Conservation (phyloP, 495 filamentous ascomycete species). For the Penicillium samsonianum region DNA sequence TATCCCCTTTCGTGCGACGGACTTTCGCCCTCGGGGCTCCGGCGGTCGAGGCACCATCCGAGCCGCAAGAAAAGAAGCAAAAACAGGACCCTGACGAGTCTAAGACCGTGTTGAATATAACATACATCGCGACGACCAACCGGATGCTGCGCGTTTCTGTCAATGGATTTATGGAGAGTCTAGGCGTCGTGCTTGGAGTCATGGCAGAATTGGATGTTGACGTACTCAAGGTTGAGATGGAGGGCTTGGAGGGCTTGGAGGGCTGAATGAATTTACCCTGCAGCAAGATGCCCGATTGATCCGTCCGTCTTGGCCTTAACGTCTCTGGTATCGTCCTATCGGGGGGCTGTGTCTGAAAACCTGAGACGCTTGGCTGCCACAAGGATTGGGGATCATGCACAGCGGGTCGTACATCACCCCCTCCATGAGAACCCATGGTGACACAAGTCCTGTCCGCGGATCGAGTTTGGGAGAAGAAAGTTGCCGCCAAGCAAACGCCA, state of each 20-base stretch:
- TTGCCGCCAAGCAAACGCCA: conserved; percentile 25
- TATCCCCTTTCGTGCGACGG: conserved; percentile 79
- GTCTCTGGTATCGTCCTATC: neutral
- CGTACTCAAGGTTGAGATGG: conserved; percentile 53
- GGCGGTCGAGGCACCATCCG: conserved; percentile 16
- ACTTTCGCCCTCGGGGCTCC: conserved; percentile 58
- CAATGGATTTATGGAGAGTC: conserved; percentile 95
- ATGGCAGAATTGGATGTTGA: conserved; percentile 91
- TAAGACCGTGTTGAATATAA: conserved; percentile 64
- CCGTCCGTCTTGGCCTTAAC: neutral
- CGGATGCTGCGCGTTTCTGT: conserved; percentile 96
- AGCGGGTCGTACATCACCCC: conserved; percentile 9
- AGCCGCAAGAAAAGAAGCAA: conserved; percentile 32
- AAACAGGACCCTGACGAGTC: conserved; percentile 39
- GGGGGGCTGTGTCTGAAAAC: neutral
- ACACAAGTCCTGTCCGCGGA: neutral
- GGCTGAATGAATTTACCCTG: no score
- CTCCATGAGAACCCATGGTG: conserved; percentile 6
- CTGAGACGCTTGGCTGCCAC: conserved; percentile 9
- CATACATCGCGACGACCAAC: conserved; percentile 88
- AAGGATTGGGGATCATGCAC: neutral
- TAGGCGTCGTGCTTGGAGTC: conserved; percentile 77
- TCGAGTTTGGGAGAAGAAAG: conserved; percentile 13
- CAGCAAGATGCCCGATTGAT: conserved; percentile 3
- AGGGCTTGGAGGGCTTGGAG: conserved; percentile 15